Percentiles rank a stretch among this genome's conserved stretches.
Conservation (phyloP, 805 yeast species). For the Pichia scutulata region DNA sequence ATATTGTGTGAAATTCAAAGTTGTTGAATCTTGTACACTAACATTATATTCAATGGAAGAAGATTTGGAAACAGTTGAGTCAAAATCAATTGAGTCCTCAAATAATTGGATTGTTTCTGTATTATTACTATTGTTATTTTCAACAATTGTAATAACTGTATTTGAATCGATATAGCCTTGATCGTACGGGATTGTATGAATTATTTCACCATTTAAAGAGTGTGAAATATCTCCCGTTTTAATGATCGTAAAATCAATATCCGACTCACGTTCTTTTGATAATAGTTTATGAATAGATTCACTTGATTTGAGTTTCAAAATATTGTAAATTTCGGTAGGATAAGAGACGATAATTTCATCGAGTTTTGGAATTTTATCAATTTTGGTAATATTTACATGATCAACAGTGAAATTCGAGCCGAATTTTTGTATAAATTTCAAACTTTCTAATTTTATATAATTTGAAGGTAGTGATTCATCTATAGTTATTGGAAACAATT, state of each 20-base stretch:
- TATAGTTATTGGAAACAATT: slow-evolving; percentile 30
- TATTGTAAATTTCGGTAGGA: slow-evolving; percentile 40
- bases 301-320: slow-evolving; percentile 31
- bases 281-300: slow-evolving; percentile 28
- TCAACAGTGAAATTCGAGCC: slow-evolving; percentile 37
- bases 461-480: slow-evolving; percentile 17
- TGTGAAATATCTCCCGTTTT: slow-evolving; percentile 38
- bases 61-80: neutral
- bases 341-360: slow-evolving; percentile 34
- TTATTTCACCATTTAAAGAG: slow-evolving; percentile 40
- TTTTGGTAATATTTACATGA: slow-evolving; percentile 30
- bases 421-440: slow-evolving; percentile 28
- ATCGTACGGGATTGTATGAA: slow-evolving; percentile 63
- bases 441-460: slow-evolving; percentile 34
- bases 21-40: neutral
- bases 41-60: neutral
- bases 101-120: neutral
- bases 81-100: neutral
- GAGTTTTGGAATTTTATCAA: slow-evolving; percentile 26
- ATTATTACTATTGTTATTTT: slow-evolving; percentile 10
- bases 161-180: slow-evolving; percentile 49
- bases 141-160: slow-evolving; percentile 51
- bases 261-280: slow-evolving; percentile 28
- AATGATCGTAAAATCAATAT: slow-evolving; percentile 19
- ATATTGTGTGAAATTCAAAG: slow-evolving; percentile 14